Base-by-base conservation (phyloP, 2,329 filamentous ascomycete genomes). In the Fusarium drepaniforme region DNA sequence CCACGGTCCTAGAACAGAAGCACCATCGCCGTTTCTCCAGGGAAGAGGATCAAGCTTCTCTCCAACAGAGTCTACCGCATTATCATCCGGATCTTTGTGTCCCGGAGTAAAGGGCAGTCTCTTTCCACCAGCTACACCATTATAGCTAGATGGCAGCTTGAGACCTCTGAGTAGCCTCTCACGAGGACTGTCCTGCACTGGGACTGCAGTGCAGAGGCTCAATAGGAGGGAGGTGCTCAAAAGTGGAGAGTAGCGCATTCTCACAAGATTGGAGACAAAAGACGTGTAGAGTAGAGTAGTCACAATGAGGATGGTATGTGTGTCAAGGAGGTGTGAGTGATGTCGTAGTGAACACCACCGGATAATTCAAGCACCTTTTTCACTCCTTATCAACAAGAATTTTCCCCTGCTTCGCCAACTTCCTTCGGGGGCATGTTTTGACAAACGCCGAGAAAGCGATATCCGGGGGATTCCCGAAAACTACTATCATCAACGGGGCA, bases 1-100 rank as follows among this genome's bases (percentile, higher is more conserved):
- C 81, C 91, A 90, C 1, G 93, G 93, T 0, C 93, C 93, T 25
- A 94, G 84, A 16, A 94, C 89, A 12, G 88, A 90, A 18, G 91
- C 87, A 25, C 93, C 93, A 28, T 90, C 79, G 28, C 91, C 91
- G 78, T 92, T 92, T 38, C 90, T 87, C 80, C 86, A 91, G 1
- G 93, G 93, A 64, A 92, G 82, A 30, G 93, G 92, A 73, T 93
- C 88, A n/a, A 93, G 84, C 13, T 87, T 84, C 3, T 91, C 85
- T 15, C 88, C 89, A 51, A 92, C 80, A 7, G 90, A 82, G 80
- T 94, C 92, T 46, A 93, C 82, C 51, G 91, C 89, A 67, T 84
- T 84, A 80, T 94, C 92, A 71, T 90, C 88, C 1, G 90, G 90
- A 75, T 94, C 91, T 60, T 84, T 86, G 78, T 90, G 84, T 9